Base-by-base conservation (phyloP, 352 stramenopile species). In the Phytophthora ramorum region DNA sequence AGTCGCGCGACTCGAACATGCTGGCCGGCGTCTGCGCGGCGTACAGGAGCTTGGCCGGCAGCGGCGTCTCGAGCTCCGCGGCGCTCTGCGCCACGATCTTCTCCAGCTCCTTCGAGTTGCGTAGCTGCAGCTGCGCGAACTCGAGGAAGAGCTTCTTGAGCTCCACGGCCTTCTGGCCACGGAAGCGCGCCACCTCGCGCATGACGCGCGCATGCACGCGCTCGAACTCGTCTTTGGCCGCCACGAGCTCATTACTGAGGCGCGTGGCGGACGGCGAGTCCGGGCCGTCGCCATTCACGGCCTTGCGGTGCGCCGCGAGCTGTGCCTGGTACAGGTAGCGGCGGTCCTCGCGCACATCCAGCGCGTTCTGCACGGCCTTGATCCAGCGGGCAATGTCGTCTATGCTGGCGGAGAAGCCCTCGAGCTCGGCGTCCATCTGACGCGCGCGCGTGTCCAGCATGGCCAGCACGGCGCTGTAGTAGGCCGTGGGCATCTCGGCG, bases 351-450 rank as follows among this genome's bases (percentile, higher is more conserved):
- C 87, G 87, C 24, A 93, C 85, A 13, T 87, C 79, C 24, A 95
- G 61, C 7, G 85, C 87, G 17, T 79, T 80, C 58, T 87, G 70
- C 24, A 95, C 87, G 2, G 85, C 81, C 51, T 84, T 80, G 58
- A 93, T 71, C 87, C 87, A 95, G 35, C 81, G 83, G 6, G 81
- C 79, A 44, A 93, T 84, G 59, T 92, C 83, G 56, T 95, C 81
- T 16, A 92, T 69, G 37, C 67, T 76, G 48, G 79, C 63, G 19
- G 78, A 75, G 26, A 95, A 90, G n/a, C 67, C 72, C 40, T 83
- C 79, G n/a, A 92, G 73, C 37, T 93, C 87, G 7, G 65, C 65
- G 58, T 95, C 87, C 49, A 92, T 89, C 38, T 93, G 81, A 4
- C 78, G 78, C 46, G 87, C 87, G 28, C 85, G 87, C 45, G 81